Percentiles rank a stretch among this genome's conserved stretches.
Conservation (phyloP, 768 basidiomycete genomes). For the Ephemerocybe angulata region DNA sequence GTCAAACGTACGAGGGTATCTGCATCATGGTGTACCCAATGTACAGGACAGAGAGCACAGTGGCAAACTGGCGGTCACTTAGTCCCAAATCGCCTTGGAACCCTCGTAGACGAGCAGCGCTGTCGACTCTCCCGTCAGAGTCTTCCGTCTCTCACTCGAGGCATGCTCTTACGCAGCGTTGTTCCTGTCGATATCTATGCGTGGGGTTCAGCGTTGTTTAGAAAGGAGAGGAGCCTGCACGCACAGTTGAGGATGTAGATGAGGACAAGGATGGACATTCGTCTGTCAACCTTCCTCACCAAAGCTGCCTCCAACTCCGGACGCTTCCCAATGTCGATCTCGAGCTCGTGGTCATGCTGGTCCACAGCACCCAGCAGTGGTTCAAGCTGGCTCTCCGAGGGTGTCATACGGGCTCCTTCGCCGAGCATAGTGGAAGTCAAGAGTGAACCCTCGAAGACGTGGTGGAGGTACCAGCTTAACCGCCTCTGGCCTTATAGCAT, state of each 20-base stretch:
- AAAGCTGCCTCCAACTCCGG: constrained; percentile 32
- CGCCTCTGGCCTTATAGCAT: too few species aligned
- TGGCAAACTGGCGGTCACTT: constrained; percentile 57
- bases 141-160: too few species aligned
- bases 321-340: constrained; percentile 21
- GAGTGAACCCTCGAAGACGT: neutral
- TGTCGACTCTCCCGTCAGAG: constrained; percentile 18
- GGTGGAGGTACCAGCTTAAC: neutral
- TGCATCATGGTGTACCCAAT: constrained; percentile 72
- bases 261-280: constrained; percentile 46
- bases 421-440: neutral
- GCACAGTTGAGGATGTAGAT: constrained; percentile 48
- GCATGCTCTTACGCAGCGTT: constrained; percentile 47
- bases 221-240: neutral
- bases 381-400: neutral
- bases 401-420: neutral
- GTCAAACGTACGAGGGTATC: constrained; percentile 51
- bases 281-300: constrained; percentile 46
- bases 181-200: constrained; percentile 66
- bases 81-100: constrained; percentile 61
- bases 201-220: neutral
- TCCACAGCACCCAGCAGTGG: neutral
- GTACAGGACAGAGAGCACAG: constrained; percentile 59
- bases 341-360: neutral
- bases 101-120: constrained; percentile 63